Evolutionary conservation across 352 stramenopile species (phyloP).

Genomic region (Globisporangium parvum): DNA sequence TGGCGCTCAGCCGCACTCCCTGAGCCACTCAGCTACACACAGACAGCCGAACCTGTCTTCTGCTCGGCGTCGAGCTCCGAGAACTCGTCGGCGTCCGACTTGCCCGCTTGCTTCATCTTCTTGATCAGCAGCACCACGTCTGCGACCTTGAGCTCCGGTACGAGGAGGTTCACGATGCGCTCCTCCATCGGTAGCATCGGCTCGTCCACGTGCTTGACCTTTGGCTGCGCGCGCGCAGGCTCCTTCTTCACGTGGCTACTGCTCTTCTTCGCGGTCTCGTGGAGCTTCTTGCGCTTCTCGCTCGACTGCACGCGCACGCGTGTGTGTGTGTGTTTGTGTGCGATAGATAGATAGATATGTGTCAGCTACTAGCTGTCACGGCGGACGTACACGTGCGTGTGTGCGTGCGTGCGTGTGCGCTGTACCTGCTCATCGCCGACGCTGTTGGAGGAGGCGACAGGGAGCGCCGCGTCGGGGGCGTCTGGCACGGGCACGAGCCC

Average conservation of each 20-base stretch:
- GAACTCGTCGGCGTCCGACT: constrained; percentile 86
- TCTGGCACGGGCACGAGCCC: constrained; percentile 21
- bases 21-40: background rate
- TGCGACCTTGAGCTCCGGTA: constrained; percentile 80
- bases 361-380: background rate
- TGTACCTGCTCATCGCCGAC: constrained; percentile 15
- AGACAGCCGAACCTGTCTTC: constrained; percentile 61
- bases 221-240: constrained; percentile 20
- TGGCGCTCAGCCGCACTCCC: background rate
- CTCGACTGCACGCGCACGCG: constrained; percentile 4
- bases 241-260: constrained; percentile 31
- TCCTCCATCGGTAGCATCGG: constrained; percentile 80
- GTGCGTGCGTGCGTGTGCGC: no score
- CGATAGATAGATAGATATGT: background rate
- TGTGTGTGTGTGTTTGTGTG: background rate
- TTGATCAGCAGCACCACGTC: constrained; percentile 87
- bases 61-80: constrained; percentile 80
- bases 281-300: constrained; percentile 45
- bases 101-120: constrained; percentile 87
- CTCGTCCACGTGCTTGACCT: constrained; percentile 35
- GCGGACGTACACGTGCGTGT: no score
- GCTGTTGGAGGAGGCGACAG: background rate
- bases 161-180: constrained; percentile 81
- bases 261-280: constrained; percentile 26
- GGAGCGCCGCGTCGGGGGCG: constrained; percentile 1